Evolutionary conservation across 352 stramenopile genomes (phyloP).

Genomic region (Phytophthora brassicae): DNA sequence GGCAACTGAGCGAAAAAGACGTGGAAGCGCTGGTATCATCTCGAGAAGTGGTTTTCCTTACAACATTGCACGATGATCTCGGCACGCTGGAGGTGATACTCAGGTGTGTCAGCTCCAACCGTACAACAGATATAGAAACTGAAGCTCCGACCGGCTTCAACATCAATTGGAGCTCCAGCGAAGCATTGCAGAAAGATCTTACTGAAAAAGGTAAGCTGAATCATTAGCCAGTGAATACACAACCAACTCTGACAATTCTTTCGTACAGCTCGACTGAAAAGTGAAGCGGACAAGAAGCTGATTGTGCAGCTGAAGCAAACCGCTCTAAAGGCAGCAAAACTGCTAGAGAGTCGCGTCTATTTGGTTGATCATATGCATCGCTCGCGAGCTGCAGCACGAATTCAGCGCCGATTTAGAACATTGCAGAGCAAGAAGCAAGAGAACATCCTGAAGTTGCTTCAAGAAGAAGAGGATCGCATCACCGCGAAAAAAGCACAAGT

Average conservation of each 20-base stretch:
- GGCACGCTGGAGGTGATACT: constrained; percentile 48
- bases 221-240: neutral
- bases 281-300: constrained; percentile 41
- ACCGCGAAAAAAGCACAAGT: constrained; percentile 38
- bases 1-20: constrained; percentile 39
- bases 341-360: constrained; percentile 25
- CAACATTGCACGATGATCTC: constrained; percentile 29
- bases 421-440: constrained; percentile 18
- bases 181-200: constrained; percentile 50
- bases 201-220: constrained; percentile 37
- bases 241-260: constrained; percentile 2
- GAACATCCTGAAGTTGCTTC: constrained; percentile 6
- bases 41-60: constrained; percentile 52
- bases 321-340: constrained; percentile 12
- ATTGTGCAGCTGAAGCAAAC: constrained; percentile 39
- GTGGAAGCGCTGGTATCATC: constrained; percentile 38
- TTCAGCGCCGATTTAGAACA: constrained; percentile 39
- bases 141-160: constrained; percentile 34
- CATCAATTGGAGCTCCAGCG: constrained; percentile 60
- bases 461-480: constrained; percentile 27
- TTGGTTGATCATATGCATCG: constrained; percentile 25
- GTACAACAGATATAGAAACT: neutral
- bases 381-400: constrained; percentile 32
- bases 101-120: constrained; percentile 5
- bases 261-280: constrained; percentile 29